A percentile compares a stretch with the other conserved stretches of the same genome.
Evolutionary conservation across 2,329 filamentous ascomycete species (phyloP).

Genomic region (Neonectria hederae): DNA sequence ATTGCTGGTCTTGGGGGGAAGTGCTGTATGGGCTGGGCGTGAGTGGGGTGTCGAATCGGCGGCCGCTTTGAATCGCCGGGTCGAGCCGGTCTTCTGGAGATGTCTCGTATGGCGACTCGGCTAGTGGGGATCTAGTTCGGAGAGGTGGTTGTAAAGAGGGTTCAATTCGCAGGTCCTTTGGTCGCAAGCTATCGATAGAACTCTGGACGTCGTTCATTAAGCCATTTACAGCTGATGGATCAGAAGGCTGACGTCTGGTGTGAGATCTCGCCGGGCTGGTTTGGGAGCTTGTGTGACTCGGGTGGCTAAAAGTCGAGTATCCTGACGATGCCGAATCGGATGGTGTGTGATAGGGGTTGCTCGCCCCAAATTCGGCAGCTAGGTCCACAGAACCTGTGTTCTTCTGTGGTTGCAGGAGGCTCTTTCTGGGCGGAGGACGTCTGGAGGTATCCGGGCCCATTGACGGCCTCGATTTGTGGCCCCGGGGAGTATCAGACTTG

Average conservation of each 20-base stretch:
- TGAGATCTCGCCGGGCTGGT: constrained; percentile 54
- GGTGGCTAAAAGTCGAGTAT: constrained; percentile 67
- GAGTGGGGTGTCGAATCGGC: constrained; percentile 23
- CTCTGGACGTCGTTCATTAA: constrained; percentile 66
- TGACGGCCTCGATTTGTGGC: constrained; percentile 51
- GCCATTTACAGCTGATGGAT: constrained; percentile 58
- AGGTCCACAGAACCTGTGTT: constrained; percentile 61
- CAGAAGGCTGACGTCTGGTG: constrained; percentile 51
- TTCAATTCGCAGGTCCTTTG: constrained; percentile 47
- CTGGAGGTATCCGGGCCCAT: constrained; percentile 61
- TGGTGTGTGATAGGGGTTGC: constrained; percentile 71
- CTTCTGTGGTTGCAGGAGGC: constrained; percentile 55
- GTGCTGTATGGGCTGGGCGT: constrained; percentile 28
- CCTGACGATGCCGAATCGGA: constrained; percentile 73
- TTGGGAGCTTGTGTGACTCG: constrained; percentile 68
- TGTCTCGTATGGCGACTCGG: constrained; percentile 42
- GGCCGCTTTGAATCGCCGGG: constrained; percentile 37
- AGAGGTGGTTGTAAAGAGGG: constrained; percentile 42
- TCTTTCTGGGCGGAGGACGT: constrained; percentile 62
- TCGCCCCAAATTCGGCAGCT: constrained; percentile 66
- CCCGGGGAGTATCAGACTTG: constrained; percentile 40
- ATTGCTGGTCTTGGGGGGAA: constrained; percentile 30
- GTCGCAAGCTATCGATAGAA: constrained; percentile 53
- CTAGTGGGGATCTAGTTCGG: constrained; percentile 38
- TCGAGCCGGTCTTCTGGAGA: constrained; percentile 37